A percentile compares a stretch with the other conserved stretches of the same genome.
These are phyloP conservation scores for Rhodotorula mucilaginosa DNA, from an alignment of 1,284 basidiomycete genomes.

Conservation along the genomic window DNA sequence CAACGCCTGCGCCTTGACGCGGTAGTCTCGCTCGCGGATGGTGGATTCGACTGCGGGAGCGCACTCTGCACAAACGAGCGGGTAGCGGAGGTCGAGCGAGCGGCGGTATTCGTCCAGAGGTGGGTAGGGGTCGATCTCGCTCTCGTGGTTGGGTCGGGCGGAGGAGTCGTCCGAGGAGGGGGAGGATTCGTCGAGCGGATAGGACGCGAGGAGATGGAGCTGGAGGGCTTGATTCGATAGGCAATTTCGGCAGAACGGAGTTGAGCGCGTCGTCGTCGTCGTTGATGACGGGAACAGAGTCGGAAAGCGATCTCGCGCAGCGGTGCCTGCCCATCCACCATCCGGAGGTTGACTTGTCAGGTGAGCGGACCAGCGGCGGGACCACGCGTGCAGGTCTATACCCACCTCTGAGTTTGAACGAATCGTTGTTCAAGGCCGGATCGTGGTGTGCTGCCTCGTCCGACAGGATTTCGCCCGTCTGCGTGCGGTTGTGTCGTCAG, in stretches of 20 bases:
- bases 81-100: constrained; percentile 75
- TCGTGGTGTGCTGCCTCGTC: constrained; percentile 86
- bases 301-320: constrained; percentile 43
- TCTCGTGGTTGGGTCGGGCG: neutral
- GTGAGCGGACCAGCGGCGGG: constrained; percentile 4
- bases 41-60: constrained; percentile 74
- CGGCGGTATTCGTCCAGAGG: constrained; percentile 65
- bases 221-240: constrained; percentile 85
- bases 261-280: constrained; percentile 7
- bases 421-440: constrained; percentile 63
- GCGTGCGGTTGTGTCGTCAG: neutral
- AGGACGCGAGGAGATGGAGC: constrained; percentile 79
- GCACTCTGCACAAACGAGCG: constrained; percentile 74
- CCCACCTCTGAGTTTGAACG: constrained; percentile 73
- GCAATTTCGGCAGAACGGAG: constrained; percentile 76
- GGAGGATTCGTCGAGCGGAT: constrained; percentile 77
- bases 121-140: constrained; percentile 59
- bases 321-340: constrained; percentile 6
- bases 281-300: constrained; percentile 39
- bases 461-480: constrained; percentile 68
- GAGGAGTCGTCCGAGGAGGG: neutral
- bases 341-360: neutral
- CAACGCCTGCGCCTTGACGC: constrained; percentile 74
- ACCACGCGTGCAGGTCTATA: constrained; percentile 7
- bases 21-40: constrained; percentile 69